Base-by-base conservation (phyloP, 1,284 basidiomycete species). In the Sanghuangporus weigelae region DNA sequence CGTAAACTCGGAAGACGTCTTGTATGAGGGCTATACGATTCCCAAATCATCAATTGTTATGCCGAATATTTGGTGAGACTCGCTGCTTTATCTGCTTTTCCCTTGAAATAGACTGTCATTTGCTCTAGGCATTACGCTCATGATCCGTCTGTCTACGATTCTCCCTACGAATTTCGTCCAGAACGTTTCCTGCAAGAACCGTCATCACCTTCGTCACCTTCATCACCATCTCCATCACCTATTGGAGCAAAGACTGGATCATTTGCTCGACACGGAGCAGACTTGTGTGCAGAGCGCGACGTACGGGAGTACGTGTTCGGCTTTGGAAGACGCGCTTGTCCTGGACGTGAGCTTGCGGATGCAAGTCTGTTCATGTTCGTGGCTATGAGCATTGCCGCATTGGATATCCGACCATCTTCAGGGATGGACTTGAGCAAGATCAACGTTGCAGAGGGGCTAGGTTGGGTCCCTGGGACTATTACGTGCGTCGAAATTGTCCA, bases 321-420 rank as follows among this genome's bases (percentile, higher is more conserved):
- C 8, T 65, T 65, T 35, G 64, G 64, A 1, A 49, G 64, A 54
- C 55, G 63, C 7, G 53, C 51, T 11, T 68, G 65, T 48, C 63
- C 62, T 6, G 67, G 67, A 14, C 62, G 63, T 19, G 61, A 66
- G 16, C 48, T 69, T 11, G 68, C 67, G 7, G 63, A 67, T 36
- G 42, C 66, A 16, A 55, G 46, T 14, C 44, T 71, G 1, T 71
- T 68, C 49, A 63, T 71, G 54, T 58, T 62, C 44, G 60, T 68
- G 48, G 49, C 60, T 5, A 55, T 53, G 56, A 59, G 56, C 57
- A 21, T 65, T 11, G 64, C 64, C 14, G 61, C 56, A 2, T 38
- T 65, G 7, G 60, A 64, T 36, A 36, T 64, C 4, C n/a, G 51
- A 5, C 39, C 54, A 38, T 46, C 51, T 38, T 14, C 35, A n/a